Conservation (phyloP, 164 flowering plant species). For the Berberis vulgaris region DNA sequence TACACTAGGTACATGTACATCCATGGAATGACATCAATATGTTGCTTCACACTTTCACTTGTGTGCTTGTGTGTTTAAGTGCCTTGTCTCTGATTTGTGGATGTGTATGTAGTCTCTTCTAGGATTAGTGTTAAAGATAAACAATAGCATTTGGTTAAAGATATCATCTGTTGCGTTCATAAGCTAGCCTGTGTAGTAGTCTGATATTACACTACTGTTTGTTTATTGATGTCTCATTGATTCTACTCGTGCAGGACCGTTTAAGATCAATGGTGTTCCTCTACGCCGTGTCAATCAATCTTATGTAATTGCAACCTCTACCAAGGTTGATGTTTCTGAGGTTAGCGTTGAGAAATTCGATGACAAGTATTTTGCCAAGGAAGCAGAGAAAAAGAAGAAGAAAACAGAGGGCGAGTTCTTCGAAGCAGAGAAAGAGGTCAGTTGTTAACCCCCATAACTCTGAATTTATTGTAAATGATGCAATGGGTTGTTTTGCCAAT, state of each 20-base stretch:
- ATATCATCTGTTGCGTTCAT: not conserved
- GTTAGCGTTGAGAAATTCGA: slow-evolving; percentile 58
- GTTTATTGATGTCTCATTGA: not conserved
- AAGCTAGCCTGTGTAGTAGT: not conserved
- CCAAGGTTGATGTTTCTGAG: slow-evolving; percentile 70
- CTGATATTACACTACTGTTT: not conserved
- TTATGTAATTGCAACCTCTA: slow-evolving; percentile 77
- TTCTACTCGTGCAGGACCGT: slow-evolving; percentile 45
- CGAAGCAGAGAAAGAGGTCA: slow-evolving; percentile 75
- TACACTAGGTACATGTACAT: no score
- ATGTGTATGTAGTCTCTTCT: no score
- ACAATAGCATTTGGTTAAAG: no score
- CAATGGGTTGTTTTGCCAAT: not conserved
- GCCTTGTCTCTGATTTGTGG: no score
- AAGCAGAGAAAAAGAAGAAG: slow-evolving; percentile 54
- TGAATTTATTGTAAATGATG: not conserved
- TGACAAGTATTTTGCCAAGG: slow-evolving; percentile 70
- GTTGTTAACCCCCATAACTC: not conserved
- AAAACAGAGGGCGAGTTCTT: slow-evolving; percentile 80
- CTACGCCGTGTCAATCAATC: slow-evolving; percentile 80
- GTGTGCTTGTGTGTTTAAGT: no score
- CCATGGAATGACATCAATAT: no score
- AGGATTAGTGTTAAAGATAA: no score
- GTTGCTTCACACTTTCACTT: no score
- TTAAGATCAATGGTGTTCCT: slow-evolving; percentile 84